phyloP scores from a whole-genome alignment of 2,329 filamentous ascomycete species.

The Setomelanomma holmii region DNA sequence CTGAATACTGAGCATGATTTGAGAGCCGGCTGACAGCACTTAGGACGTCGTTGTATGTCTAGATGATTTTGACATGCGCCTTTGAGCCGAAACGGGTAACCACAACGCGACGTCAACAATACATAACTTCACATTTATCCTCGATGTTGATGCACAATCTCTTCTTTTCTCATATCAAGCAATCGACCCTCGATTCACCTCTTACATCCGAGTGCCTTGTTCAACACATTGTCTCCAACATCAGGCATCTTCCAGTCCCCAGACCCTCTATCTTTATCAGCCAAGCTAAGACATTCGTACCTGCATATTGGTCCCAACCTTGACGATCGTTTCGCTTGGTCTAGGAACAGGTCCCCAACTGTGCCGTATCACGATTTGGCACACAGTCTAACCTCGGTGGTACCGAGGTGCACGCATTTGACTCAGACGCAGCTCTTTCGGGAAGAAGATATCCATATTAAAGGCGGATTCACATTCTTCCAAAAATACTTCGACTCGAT shows the following conservation, averaged over 20 bases:
- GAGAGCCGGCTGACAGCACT: slow-evolving; percentile 3
- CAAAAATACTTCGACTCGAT: too few species aligned
- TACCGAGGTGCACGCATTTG: too few species aligned
- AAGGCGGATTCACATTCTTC: too few species aligned
- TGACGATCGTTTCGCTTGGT: slow-evolving; percentile 9
- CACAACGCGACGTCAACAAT: neutral
- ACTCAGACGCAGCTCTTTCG: too few species aligned
- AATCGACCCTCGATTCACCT: too few species aligned
- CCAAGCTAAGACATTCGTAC: slow-evolving; percentile 17
- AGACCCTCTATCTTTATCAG: slow-evolving; percentile 15
- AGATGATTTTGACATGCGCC: slow-evolving; percentile 14
- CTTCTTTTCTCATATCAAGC: too few species aligned
- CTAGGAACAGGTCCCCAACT: slow-evolving; percentile 13
- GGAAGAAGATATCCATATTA: too few species aligned
- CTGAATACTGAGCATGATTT: neutral
- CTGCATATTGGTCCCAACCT: slow-evolving; percentile 30
- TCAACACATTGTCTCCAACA: neutral
- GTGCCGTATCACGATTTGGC: neutral
- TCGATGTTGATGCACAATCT: neutral
- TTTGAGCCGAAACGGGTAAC: slow-evolving; percentile 4
- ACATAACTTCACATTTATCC: neutral
- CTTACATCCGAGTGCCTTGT: neutral
- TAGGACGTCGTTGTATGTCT: neutral
- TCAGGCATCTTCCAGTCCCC: slow-evolving; percentile 12
- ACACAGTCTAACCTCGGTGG: neutral